Conservation (phyloP, 495 filamentous ascomycete genomes). For the Aspergillus sclerotiicarbonarius region DNA sequence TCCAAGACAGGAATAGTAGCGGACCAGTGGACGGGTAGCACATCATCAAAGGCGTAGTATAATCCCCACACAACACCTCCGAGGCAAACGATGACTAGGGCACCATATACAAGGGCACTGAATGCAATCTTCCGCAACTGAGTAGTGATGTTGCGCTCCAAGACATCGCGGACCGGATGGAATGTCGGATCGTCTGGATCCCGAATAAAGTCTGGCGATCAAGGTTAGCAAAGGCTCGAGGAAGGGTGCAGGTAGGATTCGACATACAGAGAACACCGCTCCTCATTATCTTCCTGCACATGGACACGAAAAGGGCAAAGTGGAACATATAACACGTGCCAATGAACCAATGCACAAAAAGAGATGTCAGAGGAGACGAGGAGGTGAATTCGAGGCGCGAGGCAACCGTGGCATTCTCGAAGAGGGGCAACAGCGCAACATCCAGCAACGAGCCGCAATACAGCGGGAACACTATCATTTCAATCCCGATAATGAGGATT, state of each 20-base stretch:
- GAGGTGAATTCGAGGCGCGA: slow-evolving; percentile 75
- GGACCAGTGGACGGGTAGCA: slow-evolving; percentile 90
- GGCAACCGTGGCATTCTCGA: slow-evolving; percentile 70
- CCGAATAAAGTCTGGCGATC: slow-evolving; percentile 78
- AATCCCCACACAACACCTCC: slow-evolving; percentile 97
- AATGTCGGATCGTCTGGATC: slow-evolving; percentile 99
- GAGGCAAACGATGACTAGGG: slow-evolving; percentile 86
- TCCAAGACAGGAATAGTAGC: slow-evolving; percentile 88
- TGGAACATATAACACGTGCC: slow-evolving; percentile 99
- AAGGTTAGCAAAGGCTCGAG: slow-evolving; percentile 9
- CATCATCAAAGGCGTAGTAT: slow-evolving; percentile 56
- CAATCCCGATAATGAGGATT: slow-evolving; percentile 96
- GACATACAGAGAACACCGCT: slow-evolving; percentile 83
- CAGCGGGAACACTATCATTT: slow-evolving; percentile 96
- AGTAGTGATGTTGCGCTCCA: slow-evolving; percentile 88
- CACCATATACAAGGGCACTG: slow-evolving; percentile 93
- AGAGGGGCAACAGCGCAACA: slow-evolving; percentile 82
- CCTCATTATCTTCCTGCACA: slow-evolving; percentile 98
- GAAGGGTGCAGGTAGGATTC: not conserved
- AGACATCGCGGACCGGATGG: slow-evolving; percentile 93
- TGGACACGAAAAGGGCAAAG: slow-evolving; percentile 96
- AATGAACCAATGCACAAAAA: slow-evolving; percentile 98
- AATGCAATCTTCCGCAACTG: slow-evolving; percentile 96
- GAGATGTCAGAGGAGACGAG: slow-evolving; percentile 74
- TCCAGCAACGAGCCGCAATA: slow-evolving; percentile 94